Percentiles rank a stretch among this genome's conserved stretches.
phyloP scores from a whole-genome alignment of 148 eudicot genomes.

The Nepenthes gracilis region DNA sequence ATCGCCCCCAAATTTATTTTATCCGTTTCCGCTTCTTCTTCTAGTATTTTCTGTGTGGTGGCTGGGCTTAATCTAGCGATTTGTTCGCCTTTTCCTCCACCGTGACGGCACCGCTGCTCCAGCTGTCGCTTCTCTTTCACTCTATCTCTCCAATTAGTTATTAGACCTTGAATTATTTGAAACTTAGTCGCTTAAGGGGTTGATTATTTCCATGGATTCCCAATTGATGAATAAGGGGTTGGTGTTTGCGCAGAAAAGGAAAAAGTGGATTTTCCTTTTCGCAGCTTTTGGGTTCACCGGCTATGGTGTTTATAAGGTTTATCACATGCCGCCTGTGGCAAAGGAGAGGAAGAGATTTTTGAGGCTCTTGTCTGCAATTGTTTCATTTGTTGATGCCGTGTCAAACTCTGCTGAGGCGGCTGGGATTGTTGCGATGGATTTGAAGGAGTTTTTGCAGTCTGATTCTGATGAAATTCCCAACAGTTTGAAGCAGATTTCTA shows the following conservation, averaged over 20 bases:
- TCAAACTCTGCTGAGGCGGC: constrained; percentile 51
- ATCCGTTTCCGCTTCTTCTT: no score
- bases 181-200: no score
- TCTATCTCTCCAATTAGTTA: not conserved
- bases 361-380: constrained; percentile 31
- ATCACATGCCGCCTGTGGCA: constrained; percentile 44
- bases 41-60: no score
- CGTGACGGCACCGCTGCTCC: no score
- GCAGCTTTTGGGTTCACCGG: constrained; percentile 51
- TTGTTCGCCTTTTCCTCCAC: no score
- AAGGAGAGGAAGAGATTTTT: constrained; percentile 33
- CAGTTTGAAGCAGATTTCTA: constrained; percentile 57
- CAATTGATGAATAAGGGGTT: constrained; percentile 36
- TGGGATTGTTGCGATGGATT: constrained; percentile 53
- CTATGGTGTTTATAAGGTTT: constrained; percentile 52
- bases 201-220: constrained; percentile 38
- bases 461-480: constrained; percentile 62
- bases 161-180: not conserved
- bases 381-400: constrained; percentile 32
- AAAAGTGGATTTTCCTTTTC: constrained; percentile 40
- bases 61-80: no score
- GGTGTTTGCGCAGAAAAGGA: constrained; percentile 30
- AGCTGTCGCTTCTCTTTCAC: no score
- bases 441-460: constrained; percentile 49
- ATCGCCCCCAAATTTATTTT: no score